Percentiles rank a stretch among this genome's conserved stretches.
Evolutionary conservation across 495 filamentous ascomycete genomes (phyloP).

Genomic region (Penicillium parvum): DNA sequence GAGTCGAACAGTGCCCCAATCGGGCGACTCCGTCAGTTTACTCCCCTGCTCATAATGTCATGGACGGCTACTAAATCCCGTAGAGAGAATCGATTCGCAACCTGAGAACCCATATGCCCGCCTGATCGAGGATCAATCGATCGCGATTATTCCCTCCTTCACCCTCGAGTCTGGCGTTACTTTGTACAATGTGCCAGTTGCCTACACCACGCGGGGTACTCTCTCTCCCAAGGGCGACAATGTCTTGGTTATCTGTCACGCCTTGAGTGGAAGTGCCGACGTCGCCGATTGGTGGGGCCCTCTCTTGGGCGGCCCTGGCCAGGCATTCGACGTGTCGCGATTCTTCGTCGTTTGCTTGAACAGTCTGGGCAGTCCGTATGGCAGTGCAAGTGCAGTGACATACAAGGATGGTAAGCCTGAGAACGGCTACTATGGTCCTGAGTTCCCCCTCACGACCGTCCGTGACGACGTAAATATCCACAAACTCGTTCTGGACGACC

Average conservation of each 20-base stretch:
- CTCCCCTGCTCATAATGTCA: conserved; percentile 7
- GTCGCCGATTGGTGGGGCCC: conserved; percentile 99
- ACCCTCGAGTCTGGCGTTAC: conserved; percentile 90
- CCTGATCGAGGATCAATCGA: conserved; percentile 81
- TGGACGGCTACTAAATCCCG: conserved; percentile 56
- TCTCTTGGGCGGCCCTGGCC: conserved; percentile 79
- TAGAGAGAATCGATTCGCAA: conserved; percentile 62
- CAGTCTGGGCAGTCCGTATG: conserved; percentile 93
- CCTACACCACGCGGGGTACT: conserved; percentile 81
- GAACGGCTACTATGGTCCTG: conserved; percentile 82
- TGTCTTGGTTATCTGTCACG: conserved; percentile 95
- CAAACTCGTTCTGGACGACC: conserved; percentile 82
- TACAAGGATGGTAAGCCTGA: conserved; percentile 70
- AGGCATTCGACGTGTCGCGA: conserved; percentile 84
- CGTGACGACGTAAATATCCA: conserved; percentile 93
- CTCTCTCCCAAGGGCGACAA: conserved; percentile 77
- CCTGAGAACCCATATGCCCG: conserved; percentile 88
- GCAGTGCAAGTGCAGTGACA: conserved; percentile 92
- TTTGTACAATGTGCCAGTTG: conserved; percentile 83
- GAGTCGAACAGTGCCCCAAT: conserved; percentile 18
- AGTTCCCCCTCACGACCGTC: conserved; percentile 93
- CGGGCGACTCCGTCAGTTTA: conserved; percentile 43
- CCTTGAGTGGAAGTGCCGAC: conserved; percentile 91
- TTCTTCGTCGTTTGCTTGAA: conserved; percentile 97
- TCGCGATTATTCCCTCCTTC: conserved; percentile 81